Conservation (phyloP, 495 filamentous ascomycete genomes). For the Haplographium delicatum region DNA sequence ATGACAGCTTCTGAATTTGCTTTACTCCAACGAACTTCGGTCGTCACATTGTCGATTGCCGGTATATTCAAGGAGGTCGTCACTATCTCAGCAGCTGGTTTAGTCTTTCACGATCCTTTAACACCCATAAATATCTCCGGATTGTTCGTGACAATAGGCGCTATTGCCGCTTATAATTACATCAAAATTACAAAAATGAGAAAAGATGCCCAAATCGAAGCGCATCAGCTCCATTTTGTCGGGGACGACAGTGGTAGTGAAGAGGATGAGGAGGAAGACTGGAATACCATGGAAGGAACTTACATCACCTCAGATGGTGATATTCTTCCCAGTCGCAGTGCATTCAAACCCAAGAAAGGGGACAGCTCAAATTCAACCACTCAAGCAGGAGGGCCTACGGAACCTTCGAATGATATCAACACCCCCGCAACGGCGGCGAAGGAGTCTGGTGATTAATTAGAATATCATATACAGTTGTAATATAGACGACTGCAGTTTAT, state of each 20-base stretch:
- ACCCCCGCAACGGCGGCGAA: no score
- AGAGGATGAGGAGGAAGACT: constrained; percentile 30
- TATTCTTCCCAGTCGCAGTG: constrained; percentile 24
- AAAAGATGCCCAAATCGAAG: constrained; percentile 52
- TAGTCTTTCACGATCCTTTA: constrained; percentile 85
- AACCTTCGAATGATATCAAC: no score
- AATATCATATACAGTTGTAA: background rate
- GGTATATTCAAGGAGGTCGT: constrained; percentile 99
- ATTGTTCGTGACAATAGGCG: constrained; percentile 78
- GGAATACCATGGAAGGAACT: constrained; percentile 26
- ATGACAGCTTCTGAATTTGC: constrained; percentile 98
- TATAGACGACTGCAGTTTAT: background rate
- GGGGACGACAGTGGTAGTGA: constrained; percentile 23
- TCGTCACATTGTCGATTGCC: constrained; percentile 93
- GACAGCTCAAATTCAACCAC: constrained; percentile 11
- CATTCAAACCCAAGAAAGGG: constrained; percentile 7
- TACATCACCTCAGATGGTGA: constrained; percentile 30
- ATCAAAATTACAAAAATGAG: constrained; percentile 92
- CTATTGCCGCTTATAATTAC: constrained; percentile 88
- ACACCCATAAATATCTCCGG: constrained; percentile 87
- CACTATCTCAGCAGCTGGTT: constrained; percentile 83
- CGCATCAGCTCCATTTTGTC: constrained; percentile 25
- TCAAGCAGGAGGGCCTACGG: no score
- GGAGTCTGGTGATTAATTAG: background rate
- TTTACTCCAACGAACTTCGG: constrained; percentile 86